Conservation (phyloP, 805 yeast species). For the Candida tibetensis region DNA sequence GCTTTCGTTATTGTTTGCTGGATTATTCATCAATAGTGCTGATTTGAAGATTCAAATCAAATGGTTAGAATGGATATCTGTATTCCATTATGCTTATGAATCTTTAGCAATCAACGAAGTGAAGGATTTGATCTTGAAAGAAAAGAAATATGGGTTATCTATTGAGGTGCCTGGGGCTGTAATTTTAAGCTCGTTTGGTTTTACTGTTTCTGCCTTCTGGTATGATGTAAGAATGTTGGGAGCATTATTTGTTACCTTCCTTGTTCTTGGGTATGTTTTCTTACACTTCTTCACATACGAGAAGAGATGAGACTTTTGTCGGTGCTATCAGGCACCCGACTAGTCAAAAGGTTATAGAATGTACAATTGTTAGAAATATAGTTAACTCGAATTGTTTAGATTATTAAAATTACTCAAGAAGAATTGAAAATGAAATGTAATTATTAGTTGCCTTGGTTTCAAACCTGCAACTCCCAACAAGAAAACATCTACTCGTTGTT, state of each 20-base stretch:
- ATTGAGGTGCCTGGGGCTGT: conserved; percentile 98
- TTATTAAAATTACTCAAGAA: too few relatives aligned
- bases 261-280: conserved; percentile 69
- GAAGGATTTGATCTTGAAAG: conserved; percentile 75
- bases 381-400: too few relatives aligned
- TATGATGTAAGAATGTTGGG: conserved; percentile 62
- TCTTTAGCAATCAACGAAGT: conserved; percentile 92
- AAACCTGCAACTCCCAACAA: too few relatives aligned
- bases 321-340: not conserved
- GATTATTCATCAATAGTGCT: conserved; percentile 85
- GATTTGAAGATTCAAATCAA: conserved; percentile 50
- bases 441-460: too few relatives aligned
- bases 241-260: conserved; percentile 56
- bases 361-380: not conserved
- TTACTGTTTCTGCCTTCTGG: conserved; percentile 72
- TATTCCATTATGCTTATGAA: conserved; percentile 95
- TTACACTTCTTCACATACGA: conserved; percentile 75
- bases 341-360: not conserved
- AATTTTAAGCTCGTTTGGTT: conserved; percentile 91
- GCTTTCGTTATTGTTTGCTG: conserved; percentile 88
- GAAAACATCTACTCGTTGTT: too few relatives aligned
- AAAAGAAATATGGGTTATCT: conserved; percentile 86
- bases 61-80: conserved; percentile 79
- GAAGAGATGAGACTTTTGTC: conserved; percentile 55
- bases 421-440: not conserved